Base-by-base conservation (phyloP, 2,329 filamentous ascomycete species). In the Fusarium irregulare region DNA sequence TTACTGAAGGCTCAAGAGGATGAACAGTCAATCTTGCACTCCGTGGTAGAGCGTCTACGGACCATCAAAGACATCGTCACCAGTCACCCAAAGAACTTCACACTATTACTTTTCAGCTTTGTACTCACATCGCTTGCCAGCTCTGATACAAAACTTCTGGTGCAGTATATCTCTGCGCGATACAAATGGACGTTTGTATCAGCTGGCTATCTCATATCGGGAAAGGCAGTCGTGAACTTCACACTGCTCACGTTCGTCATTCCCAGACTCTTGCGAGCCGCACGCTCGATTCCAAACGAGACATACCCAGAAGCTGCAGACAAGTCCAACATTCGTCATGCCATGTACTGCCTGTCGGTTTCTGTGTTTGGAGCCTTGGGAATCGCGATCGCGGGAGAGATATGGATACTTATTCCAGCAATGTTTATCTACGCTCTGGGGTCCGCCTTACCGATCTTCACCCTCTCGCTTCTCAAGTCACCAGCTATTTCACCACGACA, bases 91-190 rank as follows among this genome's bases (percentile, higher is more conserved):
- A 77, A 76, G 8, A 85, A 84, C 71, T 79, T 84, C 37, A 75
- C 76, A 4, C 75, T 86, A 4, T 70, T 85, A 3, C 79, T 86
- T 2, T 50, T 78, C 49, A 81, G 81, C 70, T 83, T 85, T 71
- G 78, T 85, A 55, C 79, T 86, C 59, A 83, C 83, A 2, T 83
- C 84, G 14, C 78, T 86, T 18, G 84, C 84, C 8, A 85, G 83
- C 73, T 83, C 84, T 23, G 84, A 86, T 65, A 86, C 84, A 18
- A 86, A 85, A 60, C 78, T 86, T 1, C 77, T 86, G 9, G 78
- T 83, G 3, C 83, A 85, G 60, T 86, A 85, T 67, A 85, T 86
- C 66, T 86, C 84, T 0, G 84, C 80, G 64, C 78, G 84, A 1
- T 86, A 85, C 42, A 56, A 72, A 21, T 85, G 84, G 84, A 79